Percentiles rank a stretch among this genome's conserved stretches.
Conservation (phyloP, 257 asterid genomes). For the Nemophila menziesii region DNA sequence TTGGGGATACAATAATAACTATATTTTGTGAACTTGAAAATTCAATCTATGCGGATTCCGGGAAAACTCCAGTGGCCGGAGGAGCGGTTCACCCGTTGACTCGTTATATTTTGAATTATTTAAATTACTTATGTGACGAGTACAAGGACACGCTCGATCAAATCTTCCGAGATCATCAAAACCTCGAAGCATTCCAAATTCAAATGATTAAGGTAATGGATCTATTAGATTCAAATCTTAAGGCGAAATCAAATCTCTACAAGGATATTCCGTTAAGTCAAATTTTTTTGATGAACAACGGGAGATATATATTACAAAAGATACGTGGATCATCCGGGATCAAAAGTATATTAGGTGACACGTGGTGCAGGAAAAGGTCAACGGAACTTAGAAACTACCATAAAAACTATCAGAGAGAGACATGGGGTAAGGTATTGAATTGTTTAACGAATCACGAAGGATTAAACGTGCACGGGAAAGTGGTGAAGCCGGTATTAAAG, state of each 20-base stretch:
- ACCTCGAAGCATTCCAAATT: slow-evolving; percentile 42
- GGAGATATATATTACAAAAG: slow-evolving; percentile 71
- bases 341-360: slow-evolving; percentile 43
- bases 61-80: slow-evolving; percentile 57
- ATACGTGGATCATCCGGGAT: slow-evolving; percentile 41
- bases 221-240: slow-evolving; percentile 46
- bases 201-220: slow-evolving; percentile 57
- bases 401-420: slow-evolving; percentile 81
- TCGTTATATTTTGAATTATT: slow-evolving; percentile 57
- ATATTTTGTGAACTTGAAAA: slow-evolving; percentile 56
- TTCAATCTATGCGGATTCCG: slow-evolving; percentile 56
- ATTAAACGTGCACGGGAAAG: slow-evolving; percentile 50
- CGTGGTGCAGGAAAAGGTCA: slow-evolving; percentile 68
- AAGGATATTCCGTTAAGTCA: slow-evolving; percentile 48
- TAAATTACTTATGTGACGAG: slow-evolving; percentile 32
- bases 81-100: slow-evolving; percentile 90
- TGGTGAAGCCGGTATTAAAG: slow-evolving; percentile 59
- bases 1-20: slow-evolving; percentile 52
- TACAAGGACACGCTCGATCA: slow-evolving; percentile 61
- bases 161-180: slow-evolving; percentile 56
- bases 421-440: slow-evolving; percentile 65
- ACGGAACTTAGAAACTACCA: slow-evolving; percentile 67
- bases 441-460: slow-evolving; percentile 60
- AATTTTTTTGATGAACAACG: slow-evolving; percentile 96
- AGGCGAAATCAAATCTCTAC: slow-evolving; percentile 61